These are phyloP conservation scores for Atkinsonella hypoxylon DNA, from an alignment of 2,329 filamentous ascomycete genomes.

Conservation along the genomic window DNA sequence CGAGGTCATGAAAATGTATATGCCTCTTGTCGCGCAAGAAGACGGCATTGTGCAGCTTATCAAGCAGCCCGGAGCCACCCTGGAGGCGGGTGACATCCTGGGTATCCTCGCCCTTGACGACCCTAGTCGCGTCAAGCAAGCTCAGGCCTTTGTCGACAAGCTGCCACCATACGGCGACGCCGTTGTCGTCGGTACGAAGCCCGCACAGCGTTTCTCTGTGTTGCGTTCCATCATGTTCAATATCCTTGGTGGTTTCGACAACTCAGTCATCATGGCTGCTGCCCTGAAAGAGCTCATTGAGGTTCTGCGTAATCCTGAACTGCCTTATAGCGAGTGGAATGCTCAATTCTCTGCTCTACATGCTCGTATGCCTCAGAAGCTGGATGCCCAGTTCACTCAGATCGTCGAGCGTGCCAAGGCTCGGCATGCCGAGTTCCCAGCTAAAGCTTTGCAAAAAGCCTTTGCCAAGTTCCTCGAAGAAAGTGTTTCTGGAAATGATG, in stretches of 20 bases:
- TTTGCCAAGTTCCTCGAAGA: conserved; percentile 85
- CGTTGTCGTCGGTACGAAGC: conserved; percentile 80
- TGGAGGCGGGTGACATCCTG: conserved; percentile 97
- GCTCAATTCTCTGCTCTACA: conserved; percentile 95
- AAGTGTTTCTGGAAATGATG: conserved; percentile 61
- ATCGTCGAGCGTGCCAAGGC: conserved; percentile 74
- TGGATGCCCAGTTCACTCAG: conserved; percentile 70
- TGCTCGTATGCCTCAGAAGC: conserved; percentile 89
- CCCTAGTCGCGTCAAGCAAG: conserved; percentile 91
- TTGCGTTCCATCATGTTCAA: conserved; percentile 69
- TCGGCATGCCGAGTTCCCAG: conserved; percentile 78
- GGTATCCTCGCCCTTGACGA: conserved; percentile 93
- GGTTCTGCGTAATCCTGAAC: conserved; percentile 76
- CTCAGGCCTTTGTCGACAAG: conserved; percentile 83
- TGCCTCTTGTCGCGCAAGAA: conserved; percentile 90
- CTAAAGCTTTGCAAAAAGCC: conserved; percentile 73
- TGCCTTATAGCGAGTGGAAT: conserved; percentile 94
- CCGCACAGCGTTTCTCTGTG: conserved; percentile 73
- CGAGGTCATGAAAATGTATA: conserved; percentile 99
- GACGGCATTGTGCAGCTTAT: conserved; percentile 95
- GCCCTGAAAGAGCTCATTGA: conserved; percentile 83
- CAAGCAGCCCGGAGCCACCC: conserved; percentile 96
- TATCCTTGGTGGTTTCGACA: conserved; percentile 89
- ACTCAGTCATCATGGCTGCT: conserved; percentile 86
- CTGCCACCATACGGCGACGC: conserved; percentile 79